These are phyloP conservation scores for Pythium scleroteichum DNA, from an alignment of 352 stramenopile genomes.

Conservation along the genomic window DNA sequence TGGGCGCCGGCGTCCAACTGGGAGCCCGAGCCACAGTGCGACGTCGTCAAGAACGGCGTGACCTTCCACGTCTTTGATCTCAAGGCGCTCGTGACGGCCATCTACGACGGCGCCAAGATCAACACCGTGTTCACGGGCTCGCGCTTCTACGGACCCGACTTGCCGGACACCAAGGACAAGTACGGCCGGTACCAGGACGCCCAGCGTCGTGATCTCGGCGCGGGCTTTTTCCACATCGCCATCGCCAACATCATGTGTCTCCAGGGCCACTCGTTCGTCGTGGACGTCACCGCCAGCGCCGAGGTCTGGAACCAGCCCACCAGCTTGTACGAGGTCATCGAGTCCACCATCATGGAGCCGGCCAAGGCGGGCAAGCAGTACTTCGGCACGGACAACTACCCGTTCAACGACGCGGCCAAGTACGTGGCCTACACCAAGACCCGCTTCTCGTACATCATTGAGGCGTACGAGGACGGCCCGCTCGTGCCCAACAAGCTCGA, in stretches of 20 bases:
- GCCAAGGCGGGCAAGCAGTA: slow-evolving; percentile 26
- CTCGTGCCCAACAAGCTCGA: slow-evolving; percentile 42
- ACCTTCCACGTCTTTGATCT: slow-evolving; percentile 22
- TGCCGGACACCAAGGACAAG: slow-evolving; percentile 44
- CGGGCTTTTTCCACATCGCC: slow-evolving; percentile 35
- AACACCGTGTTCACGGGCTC: slow-evolving; percentile 43
- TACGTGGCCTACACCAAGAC: slow-evolving; percentile 33
- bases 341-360: slow-evolving; percentile 31
- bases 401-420: slow-evolving; percentile 34
- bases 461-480: slow-evolving; percentile 46
- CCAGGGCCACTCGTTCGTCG: slow-evolving; percentile 38
- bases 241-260: slow-evolving; percentile 47
- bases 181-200: slow-evolving; percentile 47
- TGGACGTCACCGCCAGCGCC: slow-evolving; percentile 33
- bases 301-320: slow-evolving; percentile 68
- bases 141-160: slow-evolving; percentile 33
- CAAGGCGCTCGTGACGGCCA: slow-evolving; percentile 19
- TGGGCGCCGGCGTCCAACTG: slow-evolving; percentile 9
- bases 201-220: slow-evolving; percentile 45
- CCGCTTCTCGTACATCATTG: slow-evolving; percentile 56
- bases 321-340: slow-evolving; percentile 42
- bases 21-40: slow-evolving; percentile 9
- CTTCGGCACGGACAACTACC: slow-evolving; percentile 33
- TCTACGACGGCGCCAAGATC: slow-evolving; percentile 27
- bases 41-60: slow-evolving; percentile 43